These are phyloP conservation scores for Helminthosporium solani DNA, from an alignment of 2,329 filamentous ascomycete species.

Conservation along the genomic window DNA sequence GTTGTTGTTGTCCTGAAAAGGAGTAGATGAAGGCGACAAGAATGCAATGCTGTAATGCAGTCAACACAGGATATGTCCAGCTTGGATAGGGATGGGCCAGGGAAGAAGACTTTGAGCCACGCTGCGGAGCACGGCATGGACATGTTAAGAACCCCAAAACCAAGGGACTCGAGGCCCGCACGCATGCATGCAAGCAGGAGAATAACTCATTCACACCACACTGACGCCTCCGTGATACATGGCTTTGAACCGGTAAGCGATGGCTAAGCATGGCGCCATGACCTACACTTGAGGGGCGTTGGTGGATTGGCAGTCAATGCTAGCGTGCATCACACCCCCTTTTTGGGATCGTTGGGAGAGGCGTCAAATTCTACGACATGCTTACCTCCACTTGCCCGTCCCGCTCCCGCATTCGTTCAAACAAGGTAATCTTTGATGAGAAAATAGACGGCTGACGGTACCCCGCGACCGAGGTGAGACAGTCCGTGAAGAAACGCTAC, in stretches of 20 bases:
- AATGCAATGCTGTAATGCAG: no score
- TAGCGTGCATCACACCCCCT: not conserved
- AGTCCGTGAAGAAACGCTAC: not conserved
- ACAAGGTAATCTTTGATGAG: not conserved
- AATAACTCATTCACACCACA: not conserved
- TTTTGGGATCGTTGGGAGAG: not conserved
- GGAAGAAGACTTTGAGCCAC: no score
- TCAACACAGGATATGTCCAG: no score
- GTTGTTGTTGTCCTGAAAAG: no score
- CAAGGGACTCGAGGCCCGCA: not conserved
- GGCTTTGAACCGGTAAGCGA: not conserved
- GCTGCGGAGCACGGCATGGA: not conserved
- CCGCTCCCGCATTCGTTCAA: not conserved
- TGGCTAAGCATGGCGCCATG: not conserved
- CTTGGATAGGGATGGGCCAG: no score
- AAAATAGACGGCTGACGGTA: no score
- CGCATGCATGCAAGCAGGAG: not conserved
- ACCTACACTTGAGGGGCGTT: no score
- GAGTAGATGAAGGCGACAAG: no score
- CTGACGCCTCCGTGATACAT: not conserved
- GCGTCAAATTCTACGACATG: no score
- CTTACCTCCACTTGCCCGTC: not conserved
- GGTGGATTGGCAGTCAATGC: conserved; percentile 1
- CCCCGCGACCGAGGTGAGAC: not conserved
- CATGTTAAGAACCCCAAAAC: not conserved